Percentiles rank a stretch among this genome's conserved stretches.
Conservation (phyloP, 2,329 filamentous ascomycete species). For the Pyrenochaeta sp. region DNA sequence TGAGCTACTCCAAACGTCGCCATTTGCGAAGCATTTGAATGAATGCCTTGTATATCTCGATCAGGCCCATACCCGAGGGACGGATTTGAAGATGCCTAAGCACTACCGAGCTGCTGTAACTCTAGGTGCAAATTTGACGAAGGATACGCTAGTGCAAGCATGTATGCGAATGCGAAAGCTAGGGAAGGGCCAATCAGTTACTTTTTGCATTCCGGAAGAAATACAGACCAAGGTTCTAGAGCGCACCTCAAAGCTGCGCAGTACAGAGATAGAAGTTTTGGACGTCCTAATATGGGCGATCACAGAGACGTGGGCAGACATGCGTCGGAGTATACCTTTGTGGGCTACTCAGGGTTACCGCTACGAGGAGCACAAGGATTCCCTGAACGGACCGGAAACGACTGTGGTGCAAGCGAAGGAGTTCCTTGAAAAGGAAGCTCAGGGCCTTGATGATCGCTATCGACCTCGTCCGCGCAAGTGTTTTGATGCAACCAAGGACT, state of each 20-base stretch:
- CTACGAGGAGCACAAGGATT: conserved; percentile 52
- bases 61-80: conserved; percentile 73
- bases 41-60: conserved; percentile 72
- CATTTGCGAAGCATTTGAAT: conserved; percentile 63
- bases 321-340: conserved; percentile 59
- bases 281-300: conserved; percentile 69
- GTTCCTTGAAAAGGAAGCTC: conserved; percentile 64
- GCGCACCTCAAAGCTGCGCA: conserved; percentile 4
- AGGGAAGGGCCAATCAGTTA: conserved; percentile 69
- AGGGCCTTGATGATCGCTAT: conserved; percentile 61
- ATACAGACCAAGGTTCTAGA: conserved; percentile 61
- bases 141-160: conserved; percentile 73
- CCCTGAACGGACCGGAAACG: conserved; percentile 38
- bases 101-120: conserved; percentile 70
- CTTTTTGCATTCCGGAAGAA: conserved; percentile 67
- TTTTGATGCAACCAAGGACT: conserved; percentile 7
- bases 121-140: conserved; percentile 68
- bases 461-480: conserved; percentile 37
- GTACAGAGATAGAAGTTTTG: conserved; percentile 51
- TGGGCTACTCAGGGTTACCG: conserved; percentile 67
- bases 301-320: conserved; percentile 60
- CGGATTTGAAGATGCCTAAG: conserved; percentile 67
- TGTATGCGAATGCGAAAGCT: conserved; percentile 73
- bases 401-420: conserved; percentile 39
- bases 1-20: conserved; percentile 62